These are phyloP conservation scores for Fennellomyces sp. DNA, from an alignment of 371 early-diverging fungal genomes.

Conservation along the genomic window DNA sequence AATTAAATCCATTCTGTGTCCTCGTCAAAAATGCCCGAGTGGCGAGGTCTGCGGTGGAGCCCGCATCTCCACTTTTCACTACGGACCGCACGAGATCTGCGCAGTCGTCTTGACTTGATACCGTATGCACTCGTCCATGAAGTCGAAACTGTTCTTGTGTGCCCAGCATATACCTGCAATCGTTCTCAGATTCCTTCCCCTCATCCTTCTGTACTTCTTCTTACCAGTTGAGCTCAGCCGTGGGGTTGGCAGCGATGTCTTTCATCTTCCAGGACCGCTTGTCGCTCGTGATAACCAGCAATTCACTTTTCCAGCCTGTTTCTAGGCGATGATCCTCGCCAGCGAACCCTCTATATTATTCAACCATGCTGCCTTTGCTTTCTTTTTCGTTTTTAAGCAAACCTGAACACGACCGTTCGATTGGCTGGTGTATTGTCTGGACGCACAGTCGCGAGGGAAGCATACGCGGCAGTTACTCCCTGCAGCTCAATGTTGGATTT, in stretches of 20 bases:
- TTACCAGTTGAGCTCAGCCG: constrained; percentile 48
- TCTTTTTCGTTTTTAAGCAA: not conserved
- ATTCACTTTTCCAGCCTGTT: constrained; percentile 43
- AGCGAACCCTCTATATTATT: constrained; percentile 35
- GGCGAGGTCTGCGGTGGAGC: not conserved
- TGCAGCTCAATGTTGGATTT: constrained; percentile 33
- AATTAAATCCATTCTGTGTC: constrained; percentile 20
- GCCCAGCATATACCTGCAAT: constrained; percentile 33
- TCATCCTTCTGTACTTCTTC: not conserved
- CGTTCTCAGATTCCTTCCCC: not conserved
- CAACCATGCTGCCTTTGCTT: not conserved
- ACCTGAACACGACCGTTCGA: constrained; percentile 47
- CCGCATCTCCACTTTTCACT: not conserved
- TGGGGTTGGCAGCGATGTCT: constrained; percentile 31
- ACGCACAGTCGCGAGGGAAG: constrained; percentile 43
- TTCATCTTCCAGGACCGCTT: constrained; percentile 42
- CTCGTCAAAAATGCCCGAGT: constrained; percentile 9
- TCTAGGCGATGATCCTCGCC: constrained; percentile 44
- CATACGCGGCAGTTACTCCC: constrained; percentile 37
- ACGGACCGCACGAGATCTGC: not conserved
- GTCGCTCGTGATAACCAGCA: constrained; percentile 36
- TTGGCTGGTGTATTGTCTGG: constrained; percentile 42
- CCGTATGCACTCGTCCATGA: constrained; percentile 3
- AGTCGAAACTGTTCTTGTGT: constrained; percentile 44
- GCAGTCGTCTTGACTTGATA: not conserved